Base-by-base conservation (phyloP, 2,329 filamentous ascomycete genomes). In the Hansfordia pulvinata region DNA sequence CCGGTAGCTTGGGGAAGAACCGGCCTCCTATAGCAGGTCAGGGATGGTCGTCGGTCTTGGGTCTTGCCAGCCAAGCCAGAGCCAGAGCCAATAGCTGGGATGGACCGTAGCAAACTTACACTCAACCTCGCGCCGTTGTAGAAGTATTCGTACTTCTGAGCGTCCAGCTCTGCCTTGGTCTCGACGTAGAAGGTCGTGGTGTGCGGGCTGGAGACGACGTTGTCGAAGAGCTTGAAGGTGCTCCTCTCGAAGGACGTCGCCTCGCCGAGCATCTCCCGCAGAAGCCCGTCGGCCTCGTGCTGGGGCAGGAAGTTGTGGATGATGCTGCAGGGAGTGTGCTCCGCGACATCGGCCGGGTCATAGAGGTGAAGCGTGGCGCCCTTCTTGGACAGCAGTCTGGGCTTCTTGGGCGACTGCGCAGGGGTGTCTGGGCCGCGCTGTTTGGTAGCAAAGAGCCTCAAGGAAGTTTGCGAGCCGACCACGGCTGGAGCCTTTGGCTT, bases 311-410 rank as follows among this genome's bases (percentile, higher is more conserved):
- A 94, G 43, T 93, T 90, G 52, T 93, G 85, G 29, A 94, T 74
- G 37, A 96, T 80, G 8, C 82, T 86, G 53, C 86, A 94, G 2
- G 90, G 85, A 0, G 88, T 93, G 44, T 93, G 69, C 14, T 69
- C 64, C 25, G 82, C 78, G 23, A 96, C 71, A 40, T 93, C 85
- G 20, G 72, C 61, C 0, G 86, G 81, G 21, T 81, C 73, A 50
- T 80, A 96, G 0, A 96, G 60, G 44, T 88, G 80, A 3, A 96
- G 53, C 0, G 88, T 94, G 39, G 73, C 71, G 9, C 86, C 88
- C 45, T 78, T 92, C 41, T 70, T 78, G 1, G 79, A 75, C 32
- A 81, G 53, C 1, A 65, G 35, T 36, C 59, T 69, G 5, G 47
- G 23, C 41, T 62, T 68, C 41, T 58, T 65, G 19, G 36, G 25